These are phyloP conservation scores for Perkinsus olseni DNA, from an alignment of 169 alveolate genomes.

Conservation along the genomic window DNA sequence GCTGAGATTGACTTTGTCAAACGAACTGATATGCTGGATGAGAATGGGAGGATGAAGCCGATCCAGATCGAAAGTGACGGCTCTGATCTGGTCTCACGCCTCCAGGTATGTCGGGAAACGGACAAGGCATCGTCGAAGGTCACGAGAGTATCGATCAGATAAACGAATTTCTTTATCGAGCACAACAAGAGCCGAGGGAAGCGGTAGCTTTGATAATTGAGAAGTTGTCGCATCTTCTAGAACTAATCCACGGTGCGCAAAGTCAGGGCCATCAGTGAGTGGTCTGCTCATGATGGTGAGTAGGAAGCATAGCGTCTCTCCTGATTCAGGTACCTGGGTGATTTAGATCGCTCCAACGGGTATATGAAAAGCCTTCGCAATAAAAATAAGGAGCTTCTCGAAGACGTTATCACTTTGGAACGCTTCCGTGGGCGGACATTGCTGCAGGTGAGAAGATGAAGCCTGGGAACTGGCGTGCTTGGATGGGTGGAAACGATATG, in stretches of 20 bases:
- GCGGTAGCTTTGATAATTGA: neutral
- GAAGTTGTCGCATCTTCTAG: neutral
- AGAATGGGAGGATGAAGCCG: neutral
- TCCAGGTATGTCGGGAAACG: neutral
- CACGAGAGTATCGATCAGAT: neutral
- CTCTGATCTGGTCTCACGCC: neutral
- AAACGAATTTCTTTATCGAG: neutral
- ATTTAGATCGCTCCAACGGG: neutral
- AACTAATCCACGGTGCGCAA: neutral
- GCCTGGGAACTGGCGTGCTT: too few relatives aligned
- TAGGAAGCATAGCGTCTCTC: neutral
- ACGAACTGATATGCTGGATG: neutral
- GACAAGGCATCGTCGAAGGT: neutral
- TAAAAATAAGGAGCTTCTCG: neutral
- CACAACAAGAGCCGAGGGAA: neutral
- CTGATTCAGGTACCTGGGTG: neutral
- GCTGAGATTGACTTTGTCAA: neutral
- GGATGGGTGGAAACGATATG: neutral
- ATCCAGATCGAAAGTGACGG: neutral
- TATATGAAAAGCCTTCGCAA: neutral
- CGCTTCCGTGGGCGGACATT: neutral
- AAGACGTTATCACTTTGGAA: neutral
- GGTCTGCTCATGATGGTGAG: neutral
- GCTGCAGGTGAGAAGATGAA: neutral
- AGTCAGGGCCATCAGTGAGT: neutral